Evolutionary conservation across 768 basidiomycete species (phyloP), one percentile per base, ranked within the genome.

Genomic region (Phanerochaete sordida): DNA sequence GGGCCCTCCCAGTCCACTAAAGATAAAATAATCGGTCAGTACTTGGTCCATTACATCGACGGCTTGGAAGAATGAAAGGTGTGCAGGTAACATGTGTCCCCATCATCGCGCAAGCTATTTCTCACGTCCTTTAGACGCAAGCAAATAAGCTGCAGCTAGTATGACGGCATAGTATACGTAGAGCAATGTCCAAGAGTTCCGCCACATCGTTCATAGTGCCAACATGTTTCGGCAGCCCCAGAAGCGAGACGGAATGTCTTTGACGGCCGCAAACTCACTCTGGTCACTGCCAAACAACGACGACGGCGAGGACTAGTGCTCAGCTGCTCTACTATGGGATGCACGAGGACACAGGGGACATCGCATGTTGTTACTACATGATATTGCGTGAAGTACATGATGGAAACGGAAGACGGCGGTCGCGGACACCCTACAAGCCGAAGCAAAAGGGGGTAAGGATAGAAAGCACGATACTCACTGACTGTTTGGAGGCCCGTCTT

Each of bases 1-100:
- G 78, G 73, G 0, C 84, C 87, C 68, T 93, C 90, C 88, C 88
- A 92, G 64, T 80, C 72, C 84, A 84, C 90, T 92, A 71, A 45
- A 60, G 70, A 69, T 62, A 57, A 68, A 6, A 6, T 62, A 73
- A 75, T 70, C 61, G 58, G 58, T 49, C 16, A 39, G 39, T 24
- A 8, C 27, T 12, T 55, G 43, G 63, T 33, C 15, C 53, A 12
- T 23, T 1, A 37, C 30, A 23, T 49, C 26, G n/a, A 30, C 6
- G 24, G 48, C 12, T 11, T 13, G 2, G 13, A 30, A 49, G 6
- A 28, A n/a, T 27, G n/a, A 27, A 49, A 27, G n/a, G 48, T 12
- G 9, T 27, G 28, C 2, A 30, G 9, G 13, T 26, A 47, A 26
- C 15, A 13, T 35, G 11, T 19, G 19, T 43, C 39, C 39, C 39